Percentiles rank a stretch among this genome's conserved stretches.
Evolutionary conservation across 23 red algal genomes (phyloP).

Genomic region (Agarophyton chilense): DNA sequence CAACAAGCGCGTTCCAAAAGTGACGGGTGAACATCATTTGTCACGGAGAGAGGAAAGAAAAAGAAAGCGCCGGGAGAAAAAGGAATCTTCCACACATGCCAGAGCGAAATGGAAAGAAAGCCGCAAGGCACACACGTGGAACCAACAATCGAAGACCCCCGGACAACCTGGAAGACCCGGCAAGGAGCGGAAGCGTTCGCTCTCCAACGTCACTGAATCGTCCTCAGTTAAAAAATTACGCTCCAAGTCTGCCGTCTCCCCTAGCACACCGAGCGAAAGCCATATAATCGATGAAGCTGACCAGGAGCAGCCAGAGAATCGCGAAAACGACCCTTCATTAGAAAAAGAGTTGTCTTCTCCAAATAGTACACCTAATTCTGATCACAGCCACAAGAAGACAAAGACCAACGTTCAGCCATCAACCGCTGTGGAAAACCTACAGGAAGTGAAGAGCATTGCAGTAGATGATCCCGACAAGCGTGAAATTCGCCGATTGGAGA

Average conservation of each 20-base stretch:
- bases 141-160: background rate
- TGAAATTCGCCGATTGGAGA: conserved; percentile 35
- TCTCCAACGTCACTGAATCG: background rate
- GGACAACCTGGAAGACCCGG: background rate
- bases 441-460: background rate
- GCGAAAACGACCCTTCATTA: background rate
- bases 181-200: background rate
- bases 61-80: conserved; percentile 6
- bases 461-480: conserved; percentile 35
- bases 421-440: background rate
- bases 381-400: background rate
- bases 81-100: background rate
- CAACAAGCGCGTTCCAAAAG: background rate
- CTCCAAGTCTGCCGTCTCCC: background rate
- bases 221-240: background rate
- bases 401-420: background rate
- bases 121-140: background rate
- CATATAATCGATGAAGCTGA: background rate
- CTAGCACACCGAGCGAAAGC: background rate
- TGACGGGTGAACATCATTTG: background rate
- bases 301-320: background rate
- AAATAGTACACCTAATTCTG: background rate
- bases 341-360: background rate
- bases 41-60: conserved; percentile 39
- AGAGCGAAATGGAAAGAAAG: conserved; percentile 18